These are phyloP conservation scores for Penicillium sp. DNA, from an alignment of 2,329 filamentous ascomycete genomes.

Conservation along the genomic window DNA sequence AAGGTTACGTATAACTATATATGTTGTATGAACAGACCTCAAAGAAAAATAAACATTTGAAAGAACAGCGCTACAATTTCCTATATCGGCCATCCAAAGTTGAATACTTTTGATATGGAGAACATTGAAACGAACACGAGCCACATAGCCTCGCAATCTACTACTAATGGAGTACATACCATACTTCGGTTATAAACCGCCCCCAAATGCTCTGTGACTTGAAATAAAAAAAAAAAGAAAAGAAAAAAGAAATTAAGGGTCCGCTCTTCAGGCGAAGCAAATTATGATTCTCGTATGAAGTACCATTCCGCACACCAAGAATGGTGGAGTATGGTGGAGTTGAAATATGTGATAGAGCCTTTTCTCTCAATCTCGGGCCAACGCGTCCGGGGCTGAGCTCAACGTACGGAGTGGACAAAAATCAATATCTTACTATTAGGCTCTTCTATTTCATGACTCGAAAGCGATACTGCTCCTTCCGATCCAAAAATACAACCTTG, in stretches of 20 bases:
- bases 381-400: neutral
- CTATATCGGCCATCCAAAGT: neutral
- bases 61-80: neutral
- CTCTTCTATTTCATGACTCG: conserved; percentile 35
- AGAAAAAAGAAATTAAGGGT: neutral
- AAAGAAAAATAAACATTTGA: neutral
- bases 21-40: neutral
- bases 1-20: neutral
- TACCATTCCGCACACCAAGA: neutral
- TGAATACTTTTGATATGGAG: neutral
- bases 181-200: neutral
- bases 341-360: neutral
- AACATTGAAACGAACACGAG: neutral
- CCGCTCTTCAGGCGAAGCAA: neutral
- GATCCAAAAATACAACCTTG: conserved; percentile 60
- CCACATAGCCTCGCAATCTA: neutral
- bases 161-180: neutral
- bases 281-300: neutral
- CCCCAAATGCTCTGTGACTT: neutral
- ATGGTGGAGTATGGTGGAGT: neutral
- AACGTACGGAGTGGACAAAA: neutral
- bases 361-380: neutral
- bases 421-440: neutral
- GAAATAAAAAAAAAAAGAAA: too few relatives aligned
- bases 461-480: conserved; percentile 58